Percentiles rank a stretch among this genome's conserved stretches.
Conservation (phyloP, 805 yeast species). For the Candida nitratophila region DNA sequence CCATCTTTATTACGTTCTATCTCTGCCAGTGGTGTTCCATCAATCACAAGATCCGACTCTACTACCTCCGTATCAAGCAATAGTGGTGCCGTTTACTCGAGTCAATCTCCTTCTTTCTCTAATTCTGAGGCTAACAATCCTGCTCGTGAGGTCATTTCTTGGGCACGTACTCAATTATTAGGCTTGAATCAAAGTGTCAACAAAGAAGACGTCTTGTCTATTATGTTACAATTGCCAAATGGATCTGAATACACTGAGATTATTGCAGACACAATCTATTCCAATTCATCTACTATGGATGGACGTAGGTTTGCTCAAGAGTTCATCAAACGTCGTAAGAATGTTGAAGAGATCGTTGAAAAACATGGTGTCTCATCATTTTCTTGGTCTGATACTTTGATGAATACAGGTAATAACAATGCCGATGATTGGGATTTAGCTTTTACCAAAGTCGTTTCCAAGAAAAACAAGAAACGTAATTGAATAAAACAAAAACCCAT, state of each 20-base stretch:
- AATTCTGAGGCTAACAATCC: constrained; percentile 26
- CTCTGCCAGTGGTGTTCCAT: constrained; percentile 15
- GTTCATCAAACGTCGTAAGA: constrained; percentile 69
- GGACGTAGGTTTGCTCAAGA: constrained; percentile 93
- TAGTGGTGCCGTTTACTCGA: constrained; percentile 26
- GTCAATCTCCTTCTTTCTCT: constrained; percentile 21
- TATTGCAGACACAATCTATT: constrained; percentile 86
- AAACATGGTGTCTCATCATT: constrained; percentile 30
- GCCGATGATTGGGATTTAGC: constrained; percentile 49
- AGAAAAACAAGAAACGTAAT: constrained; percentile 45
- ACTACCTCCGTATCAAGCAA: background rate
- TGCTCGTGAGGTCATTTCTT: constrained; percentile 56
- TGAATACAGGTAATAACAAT: constrained; percentile 20
- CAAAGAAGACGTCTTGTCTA: constrained; percentile 68
- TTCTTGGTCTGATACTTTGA: constrained; percentile 66
- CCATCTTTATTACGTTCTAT: constrained; percentile 33
- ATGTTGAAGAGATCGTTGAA: constrained; percentile 55
- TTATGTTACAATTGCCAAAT: constrained; percentile 75
- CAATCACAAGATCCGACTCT: background rate
- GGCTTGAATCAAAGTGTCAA: constrained; percentile 71
- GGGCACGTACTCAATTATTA: constrained; percentile 66
- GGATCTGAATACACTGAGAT: constrained; percentile 71
- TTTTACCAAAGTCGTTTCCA: constrained; percentile 49
- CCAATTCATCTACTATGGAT: constrained; percentile 84
- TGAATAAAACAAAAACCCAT: background rate